Percentiles rank a stretch among this genome's conserved stretches.
Evolutionary conservation across 192 early-diverging fungal species (phyloP).

Genomic region (Linnemannia zychae): DNA sequence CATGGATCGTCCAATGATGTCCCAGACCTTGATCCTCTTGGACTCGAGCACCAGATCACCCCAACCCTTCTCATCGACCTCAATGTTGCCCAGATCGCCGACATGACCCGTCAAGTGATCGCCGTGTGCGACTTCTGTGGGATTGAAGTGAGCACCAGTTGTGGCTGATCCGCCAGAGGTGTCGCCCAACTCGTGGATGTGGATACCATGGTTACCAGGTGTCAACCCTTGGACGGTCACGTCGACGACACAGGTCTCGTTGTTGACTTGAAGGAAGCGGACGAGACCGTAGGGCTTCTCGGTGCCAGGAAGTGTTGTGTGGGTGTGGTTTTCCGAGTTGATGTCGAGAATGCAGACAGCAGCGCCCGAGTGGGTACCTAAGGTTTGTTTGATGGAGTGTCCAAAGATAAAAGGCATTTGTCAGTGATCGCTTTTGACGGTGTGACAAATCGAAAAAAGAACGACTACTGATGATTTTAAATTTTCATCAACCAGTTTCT

Average conservation of each 20-base stretch:
- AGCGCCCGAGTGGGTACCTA: constrained; percentile 76
- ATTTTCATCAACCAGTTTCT: background rate
- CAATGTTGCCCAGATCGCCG: constrained; percentile 78
- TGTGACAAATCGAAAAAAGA: constrained; percentile 1
- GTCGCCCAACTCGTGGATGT: constrained; percentile 87
- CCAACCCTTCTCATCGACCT: constrained; percentile 77
- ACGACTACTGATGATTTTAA: background rate
- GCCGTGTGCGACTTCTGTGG: constrained; percentile 62
- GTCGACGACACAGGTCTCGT: constrained; percentile 82
- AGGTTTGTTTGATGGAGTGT: background rate
- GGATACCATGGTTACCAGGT: constrained; percentile 75
- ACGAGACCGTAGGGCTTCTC: constrained; percentile 74
- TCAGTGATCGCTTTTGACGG: background rate
- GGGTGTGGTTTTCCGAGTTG: constrained; percentile 36
- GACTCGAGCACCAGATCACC: constrained; percentile 83
- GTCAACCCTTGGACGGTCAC: constrained; percentile 79
- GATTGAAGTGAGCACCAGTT: constrained; percentile 69
- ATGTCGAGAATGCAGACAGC: constrained; percentile 94
- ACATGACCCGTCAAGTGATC: constrained; percentile 63
- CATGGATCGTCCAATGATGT: constrained; percentile 90
- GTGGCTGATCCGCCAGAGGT: constrained; percentile 70
- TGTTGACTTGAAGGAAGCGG: constrained; percentile 84
- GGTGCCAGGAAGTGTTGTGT: constrained; percentile 16
- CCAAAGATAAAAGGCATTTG: background rate
- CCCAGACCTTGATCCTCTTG: constrained; percentile 85